Base-by-base conservation (phyloP, 768 basidiomycete species). In the Auricularia heimuer region DNA sequence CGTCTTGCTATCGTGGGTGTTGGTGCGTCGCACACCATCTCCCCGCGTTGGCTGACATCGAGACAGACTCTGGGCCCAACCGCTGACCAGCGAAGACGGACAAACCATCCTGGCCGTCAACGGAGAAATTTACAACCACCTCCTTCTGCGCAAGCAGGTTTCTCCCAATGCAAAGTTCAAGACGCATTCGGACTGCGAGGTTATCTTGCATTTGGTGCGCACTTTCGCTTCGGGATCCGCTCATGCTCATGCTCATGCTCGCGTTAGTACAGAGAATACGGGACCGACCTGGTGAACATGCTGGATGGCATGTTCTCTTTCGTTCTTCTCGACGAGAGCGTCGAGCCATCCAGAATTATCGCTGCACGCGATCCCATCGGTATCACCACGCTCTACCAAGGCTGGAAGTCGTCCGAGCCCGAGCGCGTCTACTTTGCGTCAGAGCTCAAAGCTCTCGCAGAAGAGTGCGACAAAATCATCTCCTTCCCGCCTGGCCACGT, bases 301-400 rank as follows among this genome's bases (percentile, higher is more conserved):
- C 88, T 99, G 66, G 97, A 99, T 73, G 97, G 97, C 68, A 96
- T 99, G 92, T 99, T 99, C 79, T 94, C 96, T 1, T 99, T 98
- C 72, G 90, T 98, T 68, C 84, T 98, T 56, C 81, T 98, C 65
- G 97, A 99, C 77, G 93, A 95, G 73, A 91, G 93, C 12, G 88
- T 90, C 66, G 80, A 89, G 0, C 96, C 96, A 8, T 82, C 93
- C 29, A 86, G 96, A 64, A 80, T 99, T 67, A 94, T 99, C 71
- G 97, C 95, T 66, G 94, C 94, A 3, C 90, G 97, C 44, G 97
- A 99, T 73, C 94, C 97, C 33, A 88, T 99, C 72, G 97, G 97
- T 29, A 93, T 98, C 74, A 98, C 97, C 62, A 98, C 97, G n/a
- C 81, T 99, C 8, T 99, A 98, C 77, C 94, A 96, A 78, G 97